Base-by-base conservation (phyloP, 345 rosid species). In the Eucalyptus pauciflora region DNA sequence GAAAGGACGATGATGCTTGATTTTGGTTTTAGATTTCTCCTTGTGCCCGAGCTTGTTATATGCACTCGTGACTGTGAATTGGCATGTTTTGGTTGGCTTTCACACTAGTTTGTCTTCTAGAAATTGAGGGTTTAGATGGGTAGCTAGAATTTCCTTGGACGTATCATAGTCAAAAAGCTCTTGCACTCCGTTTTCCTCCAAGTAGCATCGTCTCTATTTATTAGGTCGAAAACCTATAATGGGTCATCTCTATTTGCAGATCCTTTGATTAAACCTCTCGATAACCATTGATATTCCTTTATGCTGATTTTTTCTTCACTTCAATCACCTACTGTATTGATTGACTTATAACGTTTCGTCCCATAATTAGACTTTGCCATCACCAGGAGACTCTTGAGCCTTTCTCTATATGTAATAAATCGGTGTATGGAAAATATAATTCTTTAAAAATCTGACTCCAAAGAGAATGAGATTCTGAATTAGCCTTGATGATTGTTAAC, bases 161-260 rank as follows among this genome's bases (percentile, higher is more conserved):
- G 13, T 58, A 25, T 58, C 64, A 25, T 24, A 58, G n/a, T 58
- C 3, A 3, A 58, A 25, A 25, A 25, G 13, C n/a, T 58, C 64
- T 58, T 27, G 13, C 2, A 25, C n/a, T 12, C 0, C 11, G 1
- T 58, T 58, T 58, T 60, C 67, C 13, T 60, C n/a, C 7, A 60
- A 24, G 13, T 60, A 12, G 4, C 67, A 10, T 60, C 31, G 3
- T 60, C 14, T 27, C 64, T 58, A 10, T 10, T 12, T 27, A 58
- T 25, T 0, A 58, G 14, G 6, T 25, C 0, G 2, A 4, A 58
- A 24, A 58, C 64, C 0, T 7, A 4, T 24, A 7, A 24, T 25
- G 64, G n/a, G n/a, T 25, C 64, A 25, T 25, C 7, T 58, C 3
- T 58, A 11, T 58, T 58, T 10, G 64, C 0, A 58, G 14, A 27